A percentile compares a stretch with the other conserved stretches of the same genome.
phyloP scores from a whole-genome alignment of 768 basidiomycete genomes.

The Auricularia sp. region DNA sequence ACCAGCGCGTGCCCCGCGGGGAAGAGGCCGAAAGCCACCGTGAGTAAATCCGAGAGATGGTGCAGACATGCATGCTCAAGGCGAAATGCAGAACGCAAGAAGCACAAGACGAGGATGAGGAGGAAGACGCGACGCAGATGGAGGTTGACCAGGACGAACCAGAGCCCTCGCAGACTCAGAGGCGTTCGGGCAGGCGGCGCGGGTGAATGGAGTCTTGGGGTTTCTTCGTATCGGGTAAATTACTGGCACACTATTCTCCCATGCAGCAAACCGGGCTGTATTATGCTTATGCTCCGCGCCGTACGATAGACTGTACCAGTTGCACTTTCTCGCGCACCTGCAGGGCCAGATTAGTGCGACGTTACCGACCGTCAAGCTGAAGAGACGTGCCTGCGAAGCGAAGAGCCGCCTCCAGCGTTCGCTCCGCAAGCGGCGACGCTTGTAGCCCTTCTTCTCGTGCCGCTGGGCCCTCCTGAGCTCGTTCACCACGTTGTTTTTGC shows the following conservation, averaged over 20 bases:
- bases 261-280: not conserved
- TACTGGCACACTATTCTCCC: not conserved
- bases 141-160: not conserved
- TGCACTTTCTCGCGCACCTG: constrained; percentile 79
- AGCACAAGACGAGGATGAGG: not conserved
- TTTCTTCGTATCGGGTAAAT: not conserved
- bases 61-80: not conserved
- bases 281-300: constrained; percentile 60
- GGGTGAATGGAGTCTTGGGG: not conserved
- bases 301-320: constrained; percentile 67
- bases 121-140: not conserved
- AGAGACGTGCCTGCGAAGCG: constrained; percentile 55
- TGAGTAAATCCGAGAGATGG: not conserved
- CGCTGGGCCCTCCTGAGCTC: constrained; percentile 43
- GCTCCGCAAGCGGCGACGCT: constrained; percentile 62
- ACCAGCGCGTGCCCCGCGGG: not conserved
- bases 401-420: constrained; percentile 73
- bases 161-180: not conserved
- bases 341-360: constrained; percentile 11
- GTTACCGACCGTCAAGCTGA: constrained; percentile 8
- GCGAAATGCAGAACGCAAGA: not conserved
- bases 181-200: not conserved
- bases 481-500: constrained; percentile 42
- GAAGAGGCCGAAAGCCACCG: not conserved
- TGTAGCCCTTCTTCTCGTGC: constrained; percentile 77